phyloP scores from a whole-genome alignment of 257 asterid genomes.

The Thymus quinquecostatus region DNA sequence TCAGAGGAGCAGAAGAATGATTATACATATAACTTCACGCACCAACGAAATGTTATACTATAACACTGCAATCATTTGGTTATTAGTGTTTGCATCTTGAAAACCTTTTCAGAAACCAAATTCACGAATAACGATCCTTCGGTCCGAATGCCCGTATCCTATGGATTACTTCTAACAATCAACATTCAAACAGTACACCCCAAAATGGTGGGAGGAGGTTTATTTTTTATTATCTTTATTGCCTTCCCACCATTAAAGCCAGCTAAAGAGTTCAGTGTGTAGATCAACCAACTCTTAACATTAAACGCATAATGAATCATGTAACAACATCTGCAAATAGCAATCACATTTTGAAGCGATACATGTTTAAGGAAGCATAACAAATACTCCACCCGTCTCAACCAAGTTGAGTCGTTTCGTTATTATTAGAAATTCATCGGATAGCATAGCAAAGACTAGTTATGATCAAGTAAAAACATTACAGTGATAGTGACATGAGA shows the following conservation, averaged over 20 bases:
- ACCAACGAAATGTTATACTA: constrained; percentile 10
- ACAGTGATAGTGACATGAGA: constrained; percentile 93
- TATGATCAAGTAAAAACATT: constrained; percentile 23
- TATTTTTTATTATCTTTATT: not conserved
- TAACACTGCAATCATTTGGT: constrained; percentile 8
- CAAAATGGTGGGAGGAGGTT: constrained; percentile 7
- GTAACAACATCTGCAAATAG: not conserved
- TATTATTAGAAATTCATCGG: no score
- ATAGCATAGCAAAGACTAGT: not conserved
- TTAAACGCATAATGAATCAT: not conserved
- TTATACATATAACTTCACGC: not conserved
- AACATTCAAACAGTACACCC: constrained; percentile 4
- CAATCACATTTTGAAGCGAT: constrained; percentile 14
- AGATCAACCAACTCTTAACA: not conserved
- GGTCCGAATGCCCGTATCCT: not conserved
- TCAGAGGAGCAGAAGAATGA: not conserved
- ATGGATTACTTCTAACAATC: not conserved
- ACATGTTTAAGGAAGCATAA: no score
- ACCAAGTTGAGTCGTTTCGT: no score
- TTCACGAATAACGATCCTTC: constrained; percentile 16
- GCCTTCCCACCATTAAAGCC: not conserved
- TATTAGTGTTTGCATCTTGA: not conserved
- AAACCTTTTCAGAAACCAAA: constrained; percentile 6
- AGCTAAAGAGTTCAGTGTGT: not conserved
- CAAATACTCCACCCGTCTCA: no score